A percentile compares a stretch with the other conserved stretches of the same genome.
These are phyloP conservation scores for Oropetium thomaeum DNA, from an alignment of 176 grass and related monocot species.

Conservation along the genomic window DNA sequence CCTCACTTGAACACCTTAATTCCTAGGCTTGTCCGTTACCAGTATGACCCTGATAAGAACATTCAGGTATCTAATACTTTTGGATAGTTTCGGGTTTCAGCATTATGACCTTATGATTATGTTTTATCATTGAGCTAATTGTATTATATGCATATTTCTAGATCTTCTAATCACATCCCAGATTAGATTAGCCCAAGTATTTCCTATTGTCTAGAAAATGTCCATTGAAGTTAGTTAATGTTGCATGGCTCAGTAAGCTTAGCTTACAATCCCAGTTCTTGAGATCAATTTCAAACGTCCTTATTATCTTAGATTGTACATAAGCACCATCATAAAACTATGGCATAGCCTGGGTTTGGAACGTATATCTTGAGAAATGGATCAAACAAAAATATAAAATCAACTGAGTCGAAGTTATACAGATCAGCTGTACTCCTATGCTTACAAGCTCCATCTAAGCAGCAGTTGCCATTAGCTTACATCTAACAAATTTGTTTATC, in stretches of 20 bases:
- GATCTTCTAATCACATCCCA: background rate
- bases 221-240: background rate
- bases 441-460: background rate
- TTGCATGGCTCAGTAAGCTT: constrained; percentile 6
- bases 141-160: background rate
- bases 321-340: background rate
- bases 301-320: background rate
- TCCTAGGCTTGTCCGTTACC: constrained; percentile 92
- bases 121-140: background rate
- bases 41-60: constrained; percentile 98
- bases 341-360: background rate
- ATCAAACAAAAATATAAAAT: background rate
- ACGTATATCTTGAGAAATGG: constrained; percentile 6
- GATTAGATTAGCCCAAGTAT: background rate
- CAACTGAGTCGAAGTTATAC: background rate
- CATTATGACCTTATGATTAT: background rate
- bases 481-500: background rate
- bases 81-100: background rate
- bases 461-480: background rate
- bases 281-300: background rate
- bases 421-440: background rate
- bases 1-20: constrained; percentile 84
- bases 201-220: background rate
- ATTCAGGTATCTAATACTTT: constrained; percentile 77
- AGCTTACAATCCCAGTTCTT: background rate